Evolutionary conservation across 805 yeast genomes (phyloP).

Genomic region (Ogataea methanolica): DNA sequence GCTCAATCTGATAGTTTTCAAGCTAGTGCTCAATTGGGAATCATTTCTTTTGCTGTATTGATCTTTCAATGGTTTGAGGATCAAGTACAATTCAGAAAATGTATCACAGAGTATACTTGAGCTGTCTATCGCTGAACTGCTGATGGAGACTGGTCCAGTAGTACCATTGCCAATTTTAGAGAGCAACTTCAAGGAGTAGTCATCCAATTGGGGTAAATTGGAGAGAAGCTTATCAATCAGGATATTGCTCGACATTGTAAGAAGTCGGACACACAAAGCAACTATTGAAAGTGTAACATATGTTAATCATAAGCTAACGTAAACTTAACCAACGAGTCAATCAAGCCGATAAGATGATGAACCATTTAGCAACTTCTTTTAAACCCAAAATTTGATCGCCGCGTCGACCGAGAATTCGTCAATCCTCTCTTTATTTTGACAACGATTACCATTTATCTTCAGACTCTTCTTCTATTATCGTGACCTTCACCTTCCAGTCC

Average conservation of each 20-base stretch:
- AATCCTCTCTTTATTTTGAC: too few relatives aligned
- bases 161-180: conserved; percentile 7
- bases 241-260: conserved; percentile 12
- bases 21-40: background rate
- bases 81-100: conserved; percentile 12
- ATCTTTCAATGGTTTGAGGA: conserved; percentile 16
- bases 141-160: background rate
- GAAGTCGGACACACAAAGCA: background rate
- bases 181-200: conserved; percentile 10
- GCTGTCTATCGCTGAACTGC: background rate
- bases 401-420: too few relatives aligned
- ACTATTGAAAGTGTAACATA: too few relatives aligned
- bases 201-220: conserved; percentile 8
- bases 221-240: conserved; percentile 11
- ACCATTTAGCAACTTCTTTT: too few relatives aligned
- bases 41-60: conserved; percentile 2
- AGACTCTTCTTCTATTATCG: too few relatives aligned
- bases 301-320: too few relatives aligned
- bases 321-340: too few relatives aligned
- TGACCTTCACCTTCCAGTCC: too few relatives aligned
- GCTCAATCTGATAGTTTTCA: conserved; percentile 3
- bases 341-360: too few relatives aligned
- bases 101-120: conserved; percentile 8
- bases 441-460: too few relatives aligned
- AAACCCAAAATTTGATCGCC: too few relatives aligned